Evolutionary conservation across 192 early-diverging fungal genomes (phyloP).

Genomic region (Coemansia sp.): DNA sequence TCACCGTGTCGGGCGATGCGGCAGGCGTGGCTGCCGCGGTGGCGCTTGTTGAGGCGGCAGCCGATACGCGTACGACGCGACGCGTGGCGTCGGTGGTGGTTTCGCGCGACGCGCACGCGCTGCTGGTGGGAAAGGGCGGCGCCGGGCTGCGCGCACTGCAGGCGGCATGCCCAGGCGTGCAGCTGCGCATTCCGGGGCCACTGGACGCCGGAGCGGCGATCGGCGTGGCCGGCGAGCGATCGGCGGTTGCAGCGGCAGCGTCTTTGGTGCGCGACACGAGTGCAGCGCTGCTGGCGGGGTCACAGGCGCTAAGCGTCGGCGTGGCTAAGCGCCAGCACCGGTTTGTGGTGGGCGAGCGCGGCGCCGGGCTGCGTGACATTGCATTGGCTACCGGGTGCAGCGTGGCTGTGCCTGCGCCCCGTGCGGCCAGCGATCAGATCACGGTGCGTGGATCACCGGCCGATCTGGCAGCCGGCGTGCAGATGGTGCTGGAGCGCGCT

Average conservation of each 20-base stretch:
- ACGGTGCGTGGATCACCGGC: constrained; percentile 75
- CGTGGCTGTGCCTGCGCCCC: constrained; percentile 72
- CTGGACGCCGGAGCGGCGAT: constrained; percentile 53
- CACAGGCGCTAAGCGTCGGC: constrained; percentile 62
- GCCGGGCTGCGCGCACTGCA: constrained; percentile 56
- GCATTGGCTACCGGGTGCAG: constrained; percentile 83
- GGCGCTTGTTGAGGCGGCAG: constrained; percentile 77
- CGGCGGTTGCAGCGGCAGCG: constrained; percentile 64
- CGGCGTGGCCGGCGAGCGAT: constrained; percentile 74
- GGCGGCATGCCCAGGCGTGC: constrained; percentile 60
- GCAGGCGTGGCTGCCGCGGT: constrained; percentile 80
- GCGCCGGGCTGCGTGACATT: constrained; percentile 76
- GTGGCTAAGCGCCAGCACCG: constrained; percentile 92
- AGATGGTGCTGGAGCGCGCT: constrained; percentile 78
- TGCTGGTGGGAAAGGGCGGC: constrained; percentile 78
- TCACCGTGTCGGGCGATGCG: constrained; percentile 81
- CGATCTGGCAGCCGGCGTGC: constrained; percentile 67
- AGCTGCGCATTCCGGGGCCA: constrained; percentile 75
- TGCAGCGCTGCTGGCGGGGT: constrained; percentile 61
- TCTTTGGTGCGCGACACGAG: constrained; percentile 59
- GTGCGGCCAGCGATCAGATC: constrained; percentile 70
- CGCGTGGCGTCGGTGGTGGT: constrained; percentile 64
- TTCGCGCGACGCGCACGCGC: constrained; percentile 71
- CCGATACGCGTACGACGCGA: constrained; percentile 73
- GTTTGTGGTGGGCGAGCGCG: constrained; percentile 83